These are phyloP conservation scores for Grosmannia clavigera DNA, from an alignment of 2,329 filamentous ascomycete species.

Conservation along the genomic window DNA sequence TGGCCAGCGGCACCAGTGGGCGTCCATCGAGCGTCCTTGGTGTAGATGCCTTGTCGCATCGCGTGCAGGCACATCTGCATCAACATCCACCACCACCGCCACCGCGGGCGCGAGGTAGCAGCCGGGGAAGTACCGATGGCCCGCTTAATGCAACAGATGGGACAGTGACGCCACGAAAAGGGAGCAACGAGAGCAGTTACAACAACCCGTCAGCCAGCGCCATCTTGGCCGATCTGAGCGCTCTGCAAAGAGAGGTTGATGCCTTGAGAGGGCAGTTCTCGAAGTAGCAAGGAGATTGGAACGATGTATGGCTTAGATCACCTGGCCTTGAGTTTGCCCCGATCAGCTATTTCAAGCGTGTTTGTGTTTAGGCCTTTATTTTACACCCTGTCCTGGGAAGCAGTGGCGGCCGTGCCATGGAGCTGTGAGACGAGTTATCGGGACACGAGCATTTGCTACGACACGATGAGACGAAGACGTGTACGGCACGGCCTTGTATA, in stretches of 20 bases:
- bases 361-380: background rate
- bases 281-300: background rate
- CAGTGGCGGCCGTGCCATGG: background rate
- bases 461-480: background rate
- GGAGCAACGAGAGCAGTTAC: conserved; percentile 12
- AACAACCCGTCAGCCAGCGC: conserved; percentile 29
- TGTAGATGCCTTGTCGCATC: conserved; percentile 23
- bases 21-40: conserved; percentile 27
- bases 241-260: conserved; percentile 65
- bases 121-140: conserved; percentile 29
- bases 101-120: conserved; percentile 34
- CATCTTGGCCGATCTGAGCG: conserved; percentile 60
- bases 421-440: background rate
- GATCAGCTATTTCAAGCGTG: background rate
- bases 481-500: background rate
- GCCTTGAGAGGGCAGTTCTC: conserved; percentile 33
- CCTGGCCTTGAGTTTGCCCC: background rate
- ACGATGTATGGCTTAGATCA: background rate
- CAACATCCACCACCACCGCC: conserved; percentile 31
- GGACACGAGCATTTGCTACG: background rate
- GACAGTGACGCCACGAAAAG: conserved; percentile 13
- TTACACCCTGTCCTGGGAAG: background rate
- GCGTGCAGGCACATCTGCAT: conserved; percentile 9
- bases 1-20: conserved; percentile 9
- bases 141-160: conserved; percentile 6